These are phyloP conservation scores for Exophiala bonariae DNA, from an alignment of 2,329 filamentous ascomycete species.

Conservation along the genomic window DNA sequence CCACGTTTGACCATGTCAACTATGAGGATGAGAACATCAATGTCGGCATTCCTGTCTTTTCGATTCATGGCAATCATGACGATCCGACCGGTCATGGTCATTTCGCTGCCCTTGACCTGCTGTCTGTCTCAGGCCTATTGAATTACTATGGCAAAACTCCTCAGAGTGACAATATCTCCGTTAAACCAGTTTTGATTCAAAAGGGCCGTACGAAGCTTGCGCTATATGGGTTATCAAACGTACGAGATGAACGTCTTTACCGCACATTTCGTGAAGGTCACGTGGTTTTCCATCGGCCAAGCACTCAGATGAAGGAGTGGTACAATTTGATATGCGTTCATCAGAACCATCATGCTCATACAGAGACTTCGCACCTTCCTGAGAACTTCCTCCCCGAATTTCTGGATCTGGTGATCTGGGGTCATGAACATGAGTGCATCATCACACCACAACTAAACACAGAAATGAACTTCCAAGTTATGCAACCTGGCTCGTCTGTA, in stretches of 20 bases:
- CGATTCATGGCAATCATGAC: conserved; percentile 97
- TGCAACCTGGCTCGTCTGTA: conserved; percentile 95
- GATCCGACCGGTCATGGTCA: conserved; percentile 96
- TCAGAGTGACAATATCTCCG: conserved; percentile 87
- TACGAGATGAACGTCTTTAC: conserved; percentile 91
- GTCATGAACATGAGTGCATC: conserved; percentile 93
- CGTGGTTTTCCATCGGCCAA: conserved; percentile 89
- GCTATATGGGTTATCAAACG: conserved; percentile 91
- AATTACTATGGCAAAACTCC: conserved; percentile 95
- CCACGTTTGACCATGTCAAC: conserved; percentile 90
- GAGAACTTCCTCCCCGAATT: conserved; percentile 92
- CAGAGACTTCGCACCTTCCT: conserved; percentile 87
- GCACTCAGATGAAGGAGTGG: conserved; percentile 80
- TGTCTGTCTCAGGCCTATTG: conserved; percentile 86
- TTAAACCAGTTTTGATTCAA: conserved; percentile 88
- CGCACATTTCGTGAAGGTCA: conserved; percentile 90
- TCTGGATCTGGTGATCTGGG: conserved; percentile 90
- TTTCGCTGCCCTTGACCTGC: conserved; percentile 82
- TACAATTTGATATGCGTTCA: conserved; percentile 96
- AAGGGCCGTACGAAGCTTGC: conserved; percentile 93
- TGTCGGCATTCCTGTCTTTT: conserved; percentile 94
- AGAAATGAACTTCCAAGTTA: conserved; percentile 89
- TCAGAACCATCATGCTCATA: conserved; percentile 93
- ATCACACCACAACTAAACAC: conserved; percentile 82
- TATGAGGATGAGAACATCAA: conserved; percentile 98